phyloP scores from a whole-genome alignment of 495 filamentous ascomycete species.

The Daldinia loculata region DNA sequence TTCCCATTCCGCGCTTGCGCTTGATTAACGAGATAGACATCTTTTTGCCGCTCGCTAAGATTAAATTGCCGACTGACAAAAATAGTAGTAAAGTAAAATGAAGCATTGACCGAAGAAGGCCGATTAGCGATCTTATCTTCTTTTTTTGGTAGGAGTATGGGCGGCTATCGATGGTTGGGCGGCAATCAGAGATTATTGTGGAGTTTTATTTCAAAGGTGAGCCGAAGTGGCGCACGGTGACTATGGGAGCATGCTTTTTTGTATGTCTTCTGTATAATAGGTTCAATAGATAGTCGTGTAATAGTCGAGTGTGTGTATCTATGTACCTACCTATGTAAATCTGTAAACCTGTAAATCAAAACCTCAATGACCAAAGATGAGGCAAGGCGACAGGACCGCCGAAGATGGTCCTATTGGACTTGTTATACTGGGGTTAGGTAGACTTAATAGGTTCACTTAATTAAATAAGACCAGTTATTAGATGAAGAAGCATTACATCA shows the following conservation, averaged over 20 bases:
- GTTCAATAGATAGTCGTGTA: too few relatives aligned
- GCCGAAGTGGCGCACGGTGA: constrained; percentile 11
- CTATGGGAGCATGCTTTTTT: background rate
- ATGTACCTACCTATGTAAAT: too few relatives aligned
- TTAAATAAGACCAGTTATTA: background rate
- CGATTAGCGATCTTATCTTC: constrained; percentile 19
- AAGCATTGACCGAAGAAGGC: constrained; percentile 15
- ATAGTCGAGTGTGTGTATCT: too few relatives aligned
- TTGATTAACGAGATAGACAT: constrained; percentile 38
- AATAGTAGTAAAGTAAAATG: constrained; percentile 20
- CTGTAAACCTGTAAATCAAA: background rate
- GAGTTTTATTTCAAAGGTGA: constrained; percentile 26
- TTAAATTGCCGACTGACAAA: constrained; percentile 24
- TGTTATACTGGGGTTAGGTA: background rate
- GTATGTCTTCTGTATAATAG: background rate
- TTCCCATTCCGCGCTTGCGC: constrained; percentile 36
- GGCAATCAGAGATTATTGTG: constrained; percentile 12
- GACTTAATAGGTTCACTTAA: constrained; percentile 2
- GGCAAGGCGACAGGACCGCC: constrained; percentile 21
- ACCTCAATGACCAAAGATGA: background rate
- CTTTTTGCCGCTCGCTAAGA: constrained; percentile 13
- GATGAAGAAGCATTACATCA: constrained; percentile 2
- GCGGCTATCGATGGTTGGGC: constrained; percentile 13
- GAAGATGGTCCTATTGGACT: constrained; percentile 17
- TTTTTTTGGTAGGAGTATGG: background rate